Evolutionary conservation across 2,329 filamentous ascomycete genomes (phyloP), one percentile per base, ranked within the genome.

Genomic region (Botrytis medusae): DNA sequence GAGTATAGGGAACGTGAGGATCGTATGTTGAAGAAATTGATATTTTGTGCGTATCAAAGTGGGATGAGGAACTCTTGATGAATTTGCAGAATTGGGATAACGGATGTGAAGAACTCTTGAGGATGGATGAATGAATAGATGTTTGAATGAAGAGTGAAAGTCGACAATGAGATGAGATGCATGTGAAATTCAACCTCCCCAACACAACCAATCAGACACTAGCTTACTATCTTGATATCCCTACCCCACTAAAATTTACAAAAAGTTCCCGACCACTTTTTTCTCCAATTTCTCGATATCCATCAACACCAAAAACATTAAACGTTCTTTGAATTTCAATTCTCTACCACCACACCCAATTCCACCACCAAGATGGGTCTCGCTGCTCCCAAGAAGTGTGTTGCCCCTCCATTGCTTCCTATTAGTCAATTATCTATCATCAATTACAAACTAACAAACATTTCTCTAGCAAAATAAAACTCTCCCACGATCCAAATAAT

Each of bases 401-500:
- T 76, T 34, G 25, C 10, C 2, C 22, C 32, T 32, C 70, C 18
- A 40, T 34, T 10, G 76, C 7, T 69, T 84, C 82, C 40, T 60
- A 69, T 73, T 9, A 22, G 51, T 18, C 20, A n/a, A 37, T 32
- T 72, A 22, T n/a, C 32, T 10, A 32, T 12, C 51, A 42, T 46
- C 20, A n/a, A 48, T 18, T 2, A 59, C 5, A 70, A 57, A 72
- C 74, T 77, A 74, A 77, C 78, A 89, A 87, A 79, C 86, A 84
- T 78, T 86, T 86, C 29, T 65, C 8, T 16, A 82, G 81, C 71
- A 78, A 79, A 48, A 77, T 78, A 65, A 97, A 95, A 84, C 90
- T 98, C 80, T 92, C 92, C 77, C 88, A 92, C 81, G 96, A 99
- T 83, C 96, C 96, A 12, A 98, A 98, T 84, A 99, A 98, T 83